These are phyloP conservation scores for Cystofilobasidium bisporidii DNA, from an alignment of 768 basidiomycete genomes.

Conservation along the genomic window DNA sequence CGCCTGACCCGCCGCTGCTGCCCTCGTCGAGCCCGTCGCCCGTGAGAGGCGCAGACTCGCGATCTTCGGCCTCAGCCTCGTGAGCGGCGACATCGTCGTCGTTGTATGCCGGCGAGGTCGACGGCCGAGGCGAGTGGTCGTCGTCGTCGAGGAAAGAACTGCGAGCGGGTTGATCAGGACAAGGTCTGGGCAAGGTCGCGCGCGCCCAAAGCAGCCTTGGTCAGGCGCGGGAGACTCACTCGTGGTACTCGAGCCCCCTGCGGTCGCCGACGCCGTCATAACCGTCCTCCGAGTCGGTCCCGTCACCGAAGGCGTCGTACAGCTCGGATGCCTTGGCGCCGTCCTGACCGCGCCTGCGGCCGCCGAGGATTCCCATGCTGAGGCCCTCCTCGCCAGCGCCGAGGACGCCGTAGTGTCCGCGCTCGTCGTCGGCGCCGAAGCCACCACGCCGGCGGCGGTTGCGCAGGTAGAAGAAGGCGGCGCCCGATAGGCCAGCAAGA, in stretches of 20 bases:
- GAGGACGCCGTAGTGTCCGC: conserved; percentile 5
- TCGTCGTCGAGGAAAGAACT: conserved; percentile 27
- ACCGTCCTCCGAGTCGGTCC: conserved; percentile 61
- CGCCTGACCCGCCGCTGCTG: conserved; percentile 7
- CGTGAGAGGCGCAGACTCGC: not conserved
- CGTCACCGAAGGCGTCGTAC: conserved; percentile 90
- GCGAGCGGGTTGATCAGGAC: too few species aligned
- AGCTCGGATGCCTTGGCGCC: conserved; percentile 71
- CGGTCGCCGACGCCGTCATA: conserved; percentile 44
- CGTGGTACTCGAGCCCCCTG: conserved; percentile 23
- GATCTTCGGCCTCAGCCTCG: not conserved
- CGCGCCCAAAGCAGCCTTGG: not conserved
- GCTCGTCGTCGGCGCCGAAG: conserved; percentile 39
- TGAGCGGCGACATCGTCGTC: conserved; percentile 6
- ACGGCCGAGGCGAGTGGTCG: conserved; percentile 13
- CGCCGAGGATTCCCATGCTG: conserved; percentile 61
- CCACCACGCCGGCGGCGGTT: conserved; percentile 40
- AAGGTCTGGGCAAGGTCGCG: not conserved
- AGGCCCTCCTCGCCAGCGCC: conserved; percentile 50
- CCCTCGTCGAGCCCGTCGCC: not conserved
- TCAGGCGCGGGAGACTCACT: conserved; percentile 25
- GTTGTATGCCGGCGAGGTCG: not conserved
- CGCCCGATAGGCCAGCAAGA: conserved; percentile 56
- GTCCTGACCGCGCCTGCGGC: conserved; percentile 46
- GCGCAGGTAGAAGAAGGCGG: conserved; percentile 68